A percentile compares a stretch with the other conserved stretches of the same genome.
These are phyloP conservation scores for Aureobasidium subglaciale DNA, from an alignment of 2,329 filamentous ascomycete species.

Conservation along the genomic window DNA sequence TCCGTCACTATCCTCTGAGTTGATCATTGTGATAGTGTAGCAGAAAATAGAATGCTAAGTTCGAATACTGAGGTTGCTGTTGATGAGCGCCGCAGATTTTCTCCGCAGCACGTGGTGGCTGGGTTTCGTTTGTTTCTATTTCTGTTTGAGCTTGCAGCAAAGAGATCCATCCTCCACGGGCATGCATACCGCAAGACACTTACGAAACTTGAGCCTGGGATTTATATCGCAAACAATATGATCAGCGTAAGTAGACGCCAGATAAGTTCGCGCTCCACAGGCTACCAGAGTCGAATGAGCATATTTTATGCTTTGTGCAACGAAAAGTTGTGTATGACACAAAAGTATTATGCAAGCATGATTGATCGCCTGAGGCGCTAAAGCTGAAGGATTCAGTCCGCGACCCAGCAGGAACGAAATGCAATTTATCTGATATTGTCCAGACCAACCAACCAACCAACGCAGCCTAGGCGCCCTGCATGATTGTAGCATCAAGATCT, in stretches of 20 bases:
- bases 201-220: no score
- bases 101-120: no score
- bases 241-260: no score
- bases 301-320: no score
- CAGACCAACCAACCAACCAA: background rate
- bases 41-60: background rate
- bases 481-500: background rate
- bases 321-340: background rate
- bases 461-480: constrained; percentile 5
- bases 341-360: background rate
- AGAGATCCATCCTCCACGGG: no score
- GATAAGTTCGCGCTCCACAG: no score
- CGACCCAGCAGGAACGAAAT: background rate
- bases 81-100: no score
- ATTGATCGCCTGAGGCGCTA: background rate
- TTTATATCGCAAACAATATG: no score
- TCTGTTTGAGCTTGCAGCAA: no score
- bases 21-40: background rate
- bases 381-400: background rate
- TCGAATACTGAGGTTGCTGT: background rate
- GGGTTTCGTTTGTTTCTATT: no score
- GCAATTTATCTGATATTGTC: background rate
- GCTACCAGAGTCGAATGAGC: no score
- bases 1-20: background rate
- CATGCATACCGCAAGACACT: no score